Conservation (phyloP, 75 land plant genomes). For the Picea sitchensis region DNA sequence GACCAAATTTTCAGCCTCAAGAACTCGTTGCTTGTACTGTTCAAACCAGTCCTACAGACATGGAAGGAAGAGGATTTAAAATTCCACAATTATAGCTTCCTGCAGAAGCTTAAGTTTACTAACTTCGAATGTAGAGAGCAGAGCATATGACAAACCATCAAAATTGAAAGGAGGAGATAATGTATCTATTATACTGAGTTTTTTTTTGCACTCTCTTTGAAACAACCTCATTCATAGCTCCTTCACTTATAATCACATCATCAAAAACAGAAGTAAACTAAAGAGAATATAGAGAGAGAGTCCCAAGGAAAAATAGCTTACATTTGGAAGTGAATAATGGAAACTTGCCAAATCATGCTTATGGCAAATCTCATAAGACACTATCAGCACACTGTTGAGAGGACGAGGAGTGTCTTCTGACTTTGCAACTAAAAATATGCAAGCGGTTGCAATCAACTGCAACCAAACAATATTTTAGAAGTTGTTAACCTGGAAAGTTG, state of each 20-base stretch:
- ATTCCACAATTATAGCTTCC: background rate
- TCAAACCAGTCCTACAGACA: constrained; percentile 70
- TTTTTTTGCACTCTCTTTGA: background rate
- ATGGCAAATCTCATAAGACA: constrained; percentile 59
- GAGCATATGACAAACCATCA: background rate
- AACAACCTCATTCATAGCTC: background rate
- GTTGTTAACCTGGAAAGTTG: no score
- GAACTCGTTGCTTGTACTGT: constrained; percentile 49
- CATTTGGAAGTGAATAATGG: constrained; percentile 38
- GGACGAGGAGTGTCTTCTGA: constrained; percentile 76
- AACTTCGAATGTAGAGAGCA: background rate
- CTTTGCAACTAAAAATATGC: constrained; percentile 73
- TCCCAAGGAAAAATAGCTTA: constrained; percentile 17
- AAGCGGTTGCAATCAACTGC: constrained; percentile 77
- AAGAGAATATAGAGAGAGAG: background rate
- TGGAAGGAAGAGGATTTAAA: background rate
- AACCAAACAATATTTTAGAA: background rate
- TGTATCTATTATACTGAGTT: background rate
- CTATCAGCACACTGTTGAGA: constrained; percentile 45
- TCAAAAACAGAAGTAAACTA: background rate
- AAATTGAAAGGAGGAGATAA: background rate
- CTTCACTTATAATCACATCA: background rate
- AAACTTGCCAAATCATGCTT: constrained; percentile 41
- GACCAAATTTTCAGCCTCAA: constrained; percentile 67
- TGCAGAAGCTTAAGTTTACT: background rate